Conservation (phyloP, 2,329 filamentous ascomycete genomes). For the Penicillium sp. region DNA sequence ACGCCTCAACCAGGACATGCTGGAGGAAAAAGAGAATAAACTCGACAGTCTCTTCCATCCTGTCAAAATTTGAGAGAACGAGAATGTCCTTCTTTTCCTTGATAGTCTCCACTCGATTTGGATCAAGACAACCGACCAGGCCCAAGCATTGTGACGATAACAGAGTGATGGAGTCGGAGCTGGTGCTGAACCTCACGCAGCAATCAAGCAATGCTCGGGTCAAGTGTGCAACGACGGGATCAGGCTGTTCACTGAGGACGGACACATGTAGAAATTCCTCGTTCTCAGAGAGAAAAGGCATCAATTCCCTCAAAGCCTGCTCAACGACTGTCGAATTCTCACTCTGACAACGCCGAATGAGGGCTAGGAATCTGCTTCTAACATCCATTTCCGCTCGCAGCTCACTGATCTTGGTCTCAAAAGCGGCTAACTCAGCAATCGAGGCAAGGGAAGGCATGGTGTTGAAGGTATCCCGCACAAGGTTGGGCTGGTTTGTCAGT, state of each 20-base stretch:
- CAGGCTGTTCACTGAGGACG: conserved; percentile 80
- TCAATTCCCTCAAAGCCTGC: conserved; percentile 77
- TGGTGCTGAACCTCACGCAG: conserved; percentile 75
- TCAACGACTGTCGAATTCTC: conserved; percentile 86
- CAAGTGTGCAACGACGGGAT: conserved; percentile 71
- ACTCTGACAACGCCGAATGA: conserved; percentile 73
- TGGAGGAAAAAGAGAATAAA: conserved; percentile 87
- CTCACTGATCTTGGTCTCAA: conserved; percentile 67
- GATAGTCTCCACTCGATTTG: conserved; percentile 81
- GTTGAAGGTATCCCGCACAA: conserved; percentile 69
- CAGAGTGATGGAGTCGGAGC: conserved; percentile 67
- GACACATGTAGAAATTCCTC: conserved; percentile 80
- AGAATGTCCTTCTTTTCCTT: conserved; percentile 82
- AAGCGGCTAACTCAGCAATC: conserved; percentile 69
- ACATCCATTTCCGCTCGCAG: conserved; percentile 69
- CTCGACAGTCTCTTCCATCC: conserved; percentile 74
- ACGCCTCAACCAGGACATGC: conserved; percentile 85
- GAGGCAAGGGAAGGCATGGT: conserved; percentile 77
- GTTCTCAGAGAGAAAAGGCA: conserved; percentile 70
- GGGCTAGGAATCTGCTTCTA: conserved; percentile 69
- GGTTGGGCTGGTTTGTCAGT: conserved; percentile 62
- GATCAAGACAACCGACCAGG: conserved; percentile 86
- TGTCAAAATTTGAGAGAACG: conserved; percentile 82
- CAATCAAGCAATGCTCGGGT: conserved; percentile 82
- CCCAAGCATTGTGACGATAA: conserved; percentile 83